Percentiles rank a stretch among this genome's conserved stretches.
These are phyloP conservation scores for Bonia amplexicaulis DNA, from an alignment of 176 grass and related monocot genomes.

Conservation along the genomic window DNA sequence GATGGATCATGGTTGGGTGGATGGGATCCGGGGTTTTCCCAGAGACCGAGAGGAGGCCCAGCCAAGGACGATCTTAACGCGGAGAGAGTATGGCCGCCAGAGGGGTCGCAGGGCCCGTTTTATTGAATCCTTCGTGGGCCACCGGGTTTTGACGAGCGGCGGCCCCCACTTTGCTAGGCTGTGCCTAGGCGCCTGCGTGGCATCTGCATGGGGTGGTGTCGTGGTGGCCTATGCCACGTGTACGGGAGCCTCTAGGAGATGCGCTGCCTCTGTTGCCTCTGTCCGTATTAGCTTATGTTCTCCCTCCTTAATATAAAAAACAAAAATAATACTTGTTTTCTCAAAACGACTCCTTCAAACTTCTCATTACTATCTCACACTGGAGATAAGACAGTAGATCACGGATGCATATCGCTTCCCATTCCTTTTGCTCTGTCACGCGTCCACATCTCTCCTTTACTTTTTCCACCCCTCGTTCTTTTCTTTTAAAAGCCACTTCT, in stretches of 20 bases:
- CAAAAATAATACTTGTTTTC: no score
- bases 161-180: not conserved
- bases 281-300: no score
- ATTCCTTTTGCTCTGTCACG: no score
- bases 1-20: not conserved
- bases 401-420: accelerated
- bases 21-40: not conserved
- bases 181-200: not conserved
- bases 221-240: not conserved
- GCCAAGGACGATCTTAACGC: slow-evolving; percentile 6
- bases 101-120: not conserved
- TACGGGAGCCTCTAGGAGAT: not conserved
- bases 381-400: no score
- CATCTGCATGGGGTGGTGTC: not conserved
- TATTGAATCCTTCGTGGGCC: not conserved
- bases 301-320: no score
- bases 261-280: not conserved
- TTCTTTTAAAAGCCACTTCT: no score
- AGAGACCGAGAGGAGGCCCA: not conserved
- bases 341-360: no score
- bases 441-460: no score
- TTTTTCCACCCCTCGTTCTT: accelerated
- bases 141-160: not conserved
- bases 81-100: slow-evolving; percentile 13
- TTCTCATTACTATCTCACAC: no score